Percentiles rank a stretch among this genome's conserved stretches.
phyloP scores from a whole-genome alignment of 1,284 basidiomycete genomes.

The Ustilago shanxiensis region DNA sequence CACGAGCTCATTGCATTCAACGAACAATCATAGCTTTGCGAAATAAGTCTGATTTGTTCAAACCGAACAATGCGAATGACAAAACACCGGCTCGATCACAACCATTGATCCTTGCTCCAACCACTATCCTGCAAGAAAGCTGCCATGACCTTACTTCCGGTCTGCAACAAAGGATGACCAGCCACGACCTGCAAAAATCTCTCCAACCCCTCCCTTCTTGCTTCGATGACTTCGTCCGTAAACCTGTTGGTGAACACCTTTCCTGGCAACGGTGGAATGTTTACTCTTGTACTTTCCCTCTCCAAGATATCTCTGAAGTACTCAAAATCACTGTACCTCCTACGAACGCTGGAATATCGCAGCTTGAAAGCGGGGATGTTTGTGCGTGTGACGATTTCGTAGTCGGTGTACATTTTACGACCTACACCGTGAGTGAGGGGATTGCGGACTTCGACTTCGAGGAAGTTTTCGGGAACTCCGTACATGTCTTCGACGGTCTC shows the following conservation, averaged over 20 bases:
- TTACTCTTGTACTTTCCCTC: slow-evolving; percentile 94
- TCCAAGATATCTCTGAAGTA: slow-evolving; percentile 98
- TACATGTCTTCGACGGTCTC: slow-evolving; percentile 90
- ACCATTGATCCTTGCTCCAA: slow-evolving; percentile 61
- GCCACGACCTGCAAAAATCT: slow-evolving; percentile 95
- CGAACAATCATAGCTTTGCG: too few relatives aligned
- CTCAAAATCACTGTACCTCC: slow-evolving; percentile 98
- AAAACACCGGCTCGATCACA: too few relatives aligned
- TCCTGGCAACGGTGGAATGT: slow-evolving; percentile 94
- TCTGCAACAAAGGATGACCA: slow-evolving; percentile 96
- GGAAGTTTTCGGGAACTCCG: slow-evolving; percentile 85
- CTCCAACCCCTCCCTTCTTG: slow-evolving; percentile 90
- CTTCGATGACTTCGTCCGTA: slow-evolving; percentile 96
- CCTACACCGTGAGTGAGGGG: slow-evolving; percentile 86
- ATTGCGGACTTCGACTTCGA: slow-evolving; percentile 97
- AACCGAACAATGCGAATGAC: too few relatives aligned
- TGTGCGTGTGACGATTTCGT: slow-evolving; percentile 97
- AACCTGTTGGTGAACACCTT: slow-evolving; percentile 81
- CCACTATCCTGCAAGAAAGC: slow-evolving; percentile 86
- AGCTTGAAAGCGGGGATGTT: slow-evolving; percentile 99
- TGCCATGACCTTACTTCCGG: slow-evolving; percentile 95
- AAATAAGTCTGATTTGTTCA: too few relatives aligned
- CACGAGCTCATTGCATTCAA: too few relatives aligned
- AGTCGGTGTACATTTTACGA: slow-evolving; percentile 99
- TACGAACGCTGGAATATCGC: slow-evolving; percentile 90